Evolutionary conservation across 345 rosid genomes (phyloP), one percentile per base, ranked within the genome.

Genomic region (Brassica napus): DNA sequence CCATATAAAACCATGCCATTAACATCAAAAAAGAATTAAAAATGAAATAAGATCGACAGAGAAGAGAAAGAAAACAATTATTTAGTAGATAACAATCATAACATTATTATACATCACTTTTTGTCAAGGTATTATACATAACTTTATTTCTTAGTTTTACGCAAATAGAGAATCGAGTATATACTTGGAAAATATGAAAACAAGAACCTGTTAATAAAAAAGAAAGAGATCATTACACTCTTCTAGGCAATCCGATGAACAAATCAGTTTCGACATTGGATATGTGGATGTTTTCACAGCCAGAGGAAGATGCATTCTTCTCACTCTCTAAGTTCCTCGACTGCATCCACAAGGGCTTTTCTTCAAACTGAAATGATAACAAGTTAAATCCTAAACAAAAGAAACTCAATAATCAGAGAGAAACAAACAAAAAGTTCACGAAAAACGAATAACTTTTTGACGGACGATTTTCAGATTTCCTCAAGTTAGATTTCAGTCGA

Each of bases 161-260:
- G 26, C 62, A 57, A 7, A 21, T 21, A 57, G 28, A 57, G 61
- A 55, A 55, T 7, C 61, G 61, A 18, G 23, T 55, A 52, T 15
- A 52, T n/a, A 52, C 58, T 57, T 57, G 37, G 10, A 60, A 24
- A 31, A 6, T 42, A 28, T 15, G 42, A 26, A 61, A n/a, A 52
- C 58, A 52, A 15, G 58, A 52, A 52, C 58, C 58, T 5, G 58
- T 52, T 15, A 15, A 15, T 52, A 15, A 52, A n/a, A 52, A 10
- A 59, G 3, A 21, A 59, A 62, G 30, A 47, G 8, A 28, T 47
- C 61, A 47, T 18, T 44, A 6, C 61, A 3, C 47, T 47, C 49
- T 30, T 31, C 35, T 11, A 31, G 70, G 70, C 62, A 74, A 65
- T 52, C 71, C 77, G 52, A 65, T 74, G 71, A 34, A 74, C 71